Percentiles rank a stretch among this genome's conserved stretches.
These are phyloP conservation scores for Tilletia setariae DNA, from an alignment of 1,284 basidiomycete species.

Conservation along the genomic window DNA sequence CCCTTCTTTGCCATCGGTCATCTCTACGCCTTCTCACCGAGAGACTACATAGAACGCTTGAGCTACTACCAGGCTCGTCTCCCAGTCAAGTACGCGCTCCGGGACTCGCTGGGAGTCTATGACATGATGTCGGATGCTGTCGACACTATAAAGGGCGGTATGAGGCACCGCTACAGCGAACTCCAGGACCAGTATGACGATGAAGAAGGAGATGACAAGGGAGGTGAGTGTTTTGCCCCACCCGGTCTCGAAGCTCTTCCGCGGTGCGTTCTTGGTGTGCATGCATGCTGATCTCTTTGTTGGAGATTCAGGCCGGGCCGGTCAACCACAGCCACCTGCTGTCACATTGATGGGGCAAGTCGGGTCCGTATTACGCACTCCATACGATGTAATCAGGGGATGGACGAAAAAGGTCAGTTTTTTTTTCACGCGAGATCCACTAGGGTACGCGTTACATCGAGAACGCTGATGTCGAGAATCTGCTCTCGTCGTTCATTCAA, in stretches of 20 bases:
- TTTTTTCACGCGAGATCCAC: too few species aligned
- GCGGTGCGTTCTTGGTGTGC: too few species aligned
- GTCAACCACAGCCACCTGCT: too few species aligned
- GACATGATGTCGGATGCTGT: constrained; percentile 86
- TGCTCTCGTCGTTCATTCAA: constrained; percentile 57
- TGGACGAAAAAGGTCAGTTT: too few species aligned
- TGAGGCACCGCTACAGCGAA: constrained; percentile 66
- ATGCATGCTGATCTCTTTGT: too few species aligned
- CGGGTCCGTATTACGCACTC: constrained; percentile 27
- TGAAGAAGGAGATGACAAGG: constrained; percentile 63
- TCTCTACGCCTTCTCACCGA: constrained; percentile 70
- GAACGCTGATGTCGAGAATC: too few species aligned
- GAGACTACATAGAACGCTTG: constrained; percentile 44
- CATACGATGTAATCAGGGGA: too few species aligned
- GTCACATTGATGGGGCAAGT: too few species aligned
- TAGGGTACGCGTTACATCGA: too few species aligned
- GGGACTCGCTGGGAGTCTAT: constrained; percentile 69
- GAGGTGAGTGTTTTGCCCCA: constrained; percentile 53
- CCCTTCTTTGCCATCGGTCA: constrained; percentile 93
- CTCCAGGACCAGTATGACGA: constrained; percentile 93
- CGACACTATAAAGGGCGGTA: constrained; percentile 75
- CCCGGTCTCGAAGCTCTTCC: too few species aligned
- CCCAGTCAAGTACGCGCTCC: constrained; percentile 65
- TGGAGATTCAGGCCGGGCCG: too few species aligned
- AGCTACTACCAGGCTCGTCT: constrained; percentile 39